phyloP scores from a whole-genome alignment of 345 rosid genomes.

The Rhodomyrtus tomentosa region DNA sequence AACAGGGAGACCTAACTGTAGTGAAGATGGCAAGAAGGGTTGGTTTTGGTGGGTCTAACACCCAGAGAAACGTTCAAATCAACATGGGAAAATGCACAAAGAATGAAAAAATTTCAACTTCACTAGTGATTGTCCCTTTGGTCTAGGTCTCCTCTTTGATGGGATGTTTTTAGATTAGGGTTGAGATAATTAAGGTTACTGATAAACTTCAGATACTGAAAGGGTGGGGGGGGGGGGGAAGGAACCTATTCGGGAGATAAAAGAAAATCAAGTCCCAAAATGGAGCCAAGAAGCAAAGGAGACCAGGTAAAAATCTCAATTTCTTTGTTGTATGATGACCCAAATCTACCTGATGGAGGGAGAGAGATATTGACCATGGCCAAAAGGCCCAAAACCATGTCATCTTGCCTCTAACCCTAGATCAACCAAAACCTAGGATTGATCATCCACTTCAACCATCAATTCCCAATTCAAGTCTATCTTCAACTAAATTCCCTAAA shows the following conservation, averaged over 20 bases:
- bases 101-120: conserved; percentile 1
- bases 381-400: neutral
- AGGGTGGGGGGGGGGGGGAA: too few species aligned
- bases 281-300: conserved; percentile 30
- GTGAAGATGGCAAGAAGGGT: conserved; percentile 13
- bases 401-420: conserved; percentile 6
- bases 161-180: neutral
- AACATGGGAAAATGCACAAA: conserved; percentile 1
- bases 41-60: conserved; percentile 32
- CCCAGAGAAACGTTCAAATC: conserved; percentile 13
- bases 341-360: neutral
- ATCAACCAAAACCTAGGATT: conserved; percentile 1
- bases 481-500: neutral
- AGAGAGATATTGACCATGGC: conserved; percentile 9
- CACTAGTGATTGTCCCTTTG: conserved; percentile 4
- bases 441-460: neutral
- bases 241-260: neutral
- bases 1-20: neutral
- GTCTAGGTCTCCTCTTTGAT: neutral
- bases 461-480: neutral
- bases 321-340: conserved; percentile 14
- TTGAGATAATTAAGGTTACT: neutral
- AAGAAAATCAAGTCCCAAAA: neutral
- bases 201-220: neutral
- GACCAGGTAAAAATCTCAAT: conserved; percentile 7